Base-by-base conservation (phyloP, 345 rosid genomes). In the Salix dunnii region DNA sequence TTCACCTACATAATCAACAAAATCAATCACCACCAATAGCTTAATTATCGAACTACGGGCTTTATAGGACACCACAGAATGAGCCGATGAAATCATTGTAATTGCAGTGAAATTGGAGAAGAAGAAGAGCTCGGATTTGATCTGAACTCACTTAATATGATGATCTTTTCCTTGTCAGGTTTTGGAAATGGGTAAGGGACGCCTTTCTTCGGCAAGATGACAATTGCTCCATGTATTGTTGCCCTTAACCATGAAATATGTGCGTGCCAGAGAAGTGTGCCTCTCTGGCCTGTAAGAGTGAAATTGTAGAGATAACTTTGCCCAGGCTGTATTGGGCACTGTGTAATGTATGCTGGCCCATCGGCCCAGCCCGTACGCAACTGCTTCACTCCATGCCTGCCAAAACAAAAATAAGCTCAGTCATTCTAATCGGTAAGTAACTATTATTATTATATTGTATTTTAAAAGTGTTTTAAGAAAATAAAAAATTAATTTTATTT, bases 301-400 rank as follows among this genome's bases (percentile, higher is more conserved):
- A 92, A 90, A 75, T 92, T 92, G 85, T 92, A 87, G 14, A 86
- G 20, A 55, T 64, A 92, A 67, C 76, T 86, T 78, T 88, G 83
- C 8, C 71, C 66, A 1, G 67, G 72, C 38, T 25, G 72, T 14
- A 67, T 49, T 16, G 76, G 80, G 17, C 68, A 73, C 62, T 92
- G 97, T 1, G 97, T 89, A 12, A 90, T 75, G 48, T 83, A 92
- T 25, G 97, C 93, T 2, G 94, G 97, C 51, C 97, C 96, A 48
- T 92, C 97, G 0, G 84, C 66, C 97, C 97, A 92, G 12, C 92
- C 90, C 0, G 96, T 91, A 53, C 88, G 82, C 27, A 87, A 6
- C 77, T 90, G 94, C 79, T 82, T 87, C 27, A 93, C 89, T 4
- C 96, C 97, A 72, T 93, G 97, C 96, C 96, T 92, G 82, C 48